Percentiles rank a stretch among this genome's conserved stretches.
phyloP scores from a whole-genome alignment of 345 rosid genomes.

The Gossypium raimondii region DNA sequence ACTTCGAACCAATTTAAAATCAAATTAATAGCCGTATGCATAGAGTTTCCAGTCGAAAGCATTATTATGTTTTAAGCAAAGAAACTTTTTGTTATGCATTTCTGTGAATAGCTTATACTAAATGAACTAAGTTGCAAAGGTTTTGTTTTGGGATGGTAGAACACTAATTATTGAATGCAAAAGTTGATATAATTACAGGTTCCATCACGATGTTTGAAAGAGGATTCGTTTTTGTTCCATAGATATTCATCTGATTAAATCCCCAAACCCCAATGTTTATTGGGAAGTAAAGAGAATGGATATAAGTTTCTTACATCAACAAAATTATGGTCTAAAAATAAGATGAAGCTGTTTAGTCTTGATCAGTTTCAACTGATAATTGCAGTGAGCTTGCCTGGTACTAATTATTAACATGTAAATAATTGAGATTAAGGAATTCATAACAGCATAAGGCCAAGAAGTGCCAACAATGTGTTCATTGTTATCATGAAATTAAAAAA shows the following conservation, averaged over 20 bases:
- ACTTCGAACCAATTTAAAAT: too few species aligned
- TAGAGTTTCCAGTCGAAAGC: too few species aligned
- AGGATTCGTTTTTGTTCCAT: not conserved
- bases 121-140: too few species aligned
- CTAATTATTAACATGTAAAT: too few species aligned
- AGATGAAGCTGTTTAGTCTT: not conserved
- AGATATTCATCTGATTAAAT: too few species aligned
- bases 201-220: not conserved
- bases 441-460: conserved; percentile 13
- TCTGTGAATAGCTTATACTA: too few species aligned
- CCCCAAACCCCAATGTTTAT: too few species aligned
- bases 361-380: too few species aligned
- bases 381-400: too few species aligned
- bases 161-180: not conserved
- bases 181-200: not conserved
- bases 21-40: too few species aligned
- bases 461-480: conserved; percentile 16
- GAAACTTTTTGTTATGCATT: too few species aligned
- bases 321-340: not conserved
- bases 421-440: not conserved
- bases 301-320: not conserved
- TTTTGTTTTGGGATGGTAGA: not conserved
- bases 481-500: not conserved
- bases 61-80: too few species aligned
- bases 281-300: not conserved